A percentile compares a stretch with the other conserved stretches of the same genome.
phyloP scores from a whole-genome alignment of 75 land plant species.

The Cupressus sempervirens region DNA sequence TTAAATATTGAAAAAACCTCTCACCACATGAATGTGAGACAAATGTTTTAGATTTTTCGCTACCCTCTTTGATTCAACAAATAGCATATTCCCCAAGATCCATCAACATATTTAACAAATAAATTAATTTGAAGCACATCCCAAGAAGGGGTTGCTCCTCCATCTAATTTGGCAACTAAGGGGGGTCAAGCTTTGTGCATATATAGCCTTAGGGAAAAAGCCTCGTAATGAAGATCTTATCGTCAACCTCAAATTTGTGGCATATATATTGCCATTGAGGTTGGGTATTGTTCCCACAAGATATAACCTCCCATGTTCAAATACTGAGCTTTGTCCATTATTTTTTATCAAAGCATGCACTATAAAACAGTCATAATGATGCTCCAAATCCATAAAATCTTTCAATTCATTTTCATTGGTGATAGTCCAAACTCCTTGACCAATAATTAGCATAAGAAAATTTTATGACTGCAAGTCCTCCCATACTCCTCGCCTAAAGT shows the following conservation, averaged over 20 bases:
- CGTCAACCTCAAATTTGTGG: constrained; percentile 32
- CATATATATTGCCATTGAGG: constrained; percentile 37
- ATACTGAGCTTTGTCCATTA: constrained; percentile 32
- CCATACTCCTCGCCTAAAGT: too few species aligned
- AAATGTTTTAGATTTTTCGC: too few species aligned
- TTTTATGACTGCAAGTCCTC: too few species aligned
- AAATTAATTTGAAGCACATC: constrained; percentile 36
- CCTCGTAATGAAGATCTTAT: constrained; percentile 31
- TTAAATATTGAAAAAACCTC: too few species aligned
- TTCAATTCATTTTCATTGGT: too few species aligned
- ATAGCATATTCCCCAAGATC: constrained; percentile 30
- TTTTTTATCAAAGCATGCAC: constrained; percentile 29
- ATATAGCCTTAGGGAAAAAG: constrained; percentile 39
- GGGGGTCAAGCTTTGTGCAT: constrained; percentile 30
- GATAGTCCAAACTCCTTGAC: too few species aligned
- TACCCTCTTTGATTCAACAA: too few species aligned
- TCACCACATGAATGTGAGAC: too few species aligned
- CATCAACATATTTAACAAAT: constrained; percentile 28
- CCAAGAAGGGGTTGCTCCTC: constrained; percentile 23
- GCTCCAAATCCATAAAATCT: too few species aligned
- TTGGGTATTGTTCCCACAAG: constrained; percentile 40
- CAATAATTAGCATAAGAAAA: too few species aligned
- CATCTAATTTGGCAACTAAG: constrained; percentile 13
- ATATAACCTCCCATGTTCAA: constrained; percentile 21
- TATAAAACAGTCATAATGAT: too few species aligned